Conservation (phyloP, 2,329 filamentous ascomycete species). For the Didymella segeticola region DNA sequence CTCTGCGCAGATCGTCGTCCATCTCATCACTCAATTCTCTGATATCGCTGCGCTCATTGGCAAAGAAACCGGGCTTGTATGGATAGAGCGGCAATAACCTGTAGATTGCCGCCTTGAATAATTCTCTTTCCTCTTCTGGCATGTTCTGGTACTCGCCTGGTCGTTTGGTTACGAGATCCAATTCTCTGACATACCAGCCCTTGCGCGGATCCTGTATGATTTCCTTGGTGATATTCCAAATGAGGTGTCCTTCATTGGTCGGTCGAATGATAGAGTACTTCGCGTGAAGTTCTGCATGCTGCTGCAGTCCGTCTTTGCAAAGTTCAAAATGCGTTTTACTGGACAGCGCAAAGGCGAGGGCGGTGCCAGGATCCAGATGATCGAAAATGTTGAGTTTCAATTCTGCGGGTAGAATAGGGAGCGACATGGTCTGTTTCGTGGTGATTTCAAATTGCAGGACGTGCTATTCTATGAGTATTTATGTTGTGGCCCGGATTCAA, state of each 20-base stretch:
- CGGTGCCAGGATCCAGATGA: conserved; percentile 18
- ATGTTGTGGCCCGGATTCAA: neutral
- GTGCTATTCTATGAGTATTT: no score
- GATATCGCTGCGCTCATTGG: neutral
- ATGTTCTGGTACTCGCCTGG: conserved; percentile 1
- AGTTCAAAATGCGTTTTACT: conserved; percentile 14
- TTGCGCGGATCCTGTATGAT: conserved; percentile 17
- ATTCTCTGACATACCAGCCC: conserved; percentile 26
- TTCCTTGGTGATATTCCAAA: conserved; percentile 18
- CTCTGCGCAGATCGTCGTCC: neutral
- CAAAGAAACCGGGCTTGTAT: neutral
- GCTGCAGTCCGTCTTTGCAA: conserved; percentile 5
- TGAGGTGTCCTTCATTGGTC: neutral
- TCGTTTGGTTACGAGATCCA: conserved; percentile 17
- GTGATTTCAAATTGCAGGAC: neutral
- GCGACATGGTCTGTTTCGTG: conserved; percentile 8
- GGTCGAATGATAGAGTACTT: conserved; percentile 13
- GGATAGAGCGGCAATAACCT: conserved; percentile 10
- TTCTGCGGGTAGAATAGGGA: conserved; percentile 17
- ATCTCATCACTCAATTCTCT: neutral
- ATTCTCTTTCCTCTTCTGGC: conserved; percentile 6
- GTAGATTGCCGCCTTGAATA: conserved; percentile 9
- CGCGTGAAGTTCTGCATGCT: conserved; percentile 15
- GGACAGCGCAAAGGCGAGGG: conserved; percentile 22
- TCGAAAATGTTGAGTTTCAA: conserved; percentile 20